Base-by-base conservation (phyloP, 352 stramenopile genomes). In the Phytophthora pini region DNA sequence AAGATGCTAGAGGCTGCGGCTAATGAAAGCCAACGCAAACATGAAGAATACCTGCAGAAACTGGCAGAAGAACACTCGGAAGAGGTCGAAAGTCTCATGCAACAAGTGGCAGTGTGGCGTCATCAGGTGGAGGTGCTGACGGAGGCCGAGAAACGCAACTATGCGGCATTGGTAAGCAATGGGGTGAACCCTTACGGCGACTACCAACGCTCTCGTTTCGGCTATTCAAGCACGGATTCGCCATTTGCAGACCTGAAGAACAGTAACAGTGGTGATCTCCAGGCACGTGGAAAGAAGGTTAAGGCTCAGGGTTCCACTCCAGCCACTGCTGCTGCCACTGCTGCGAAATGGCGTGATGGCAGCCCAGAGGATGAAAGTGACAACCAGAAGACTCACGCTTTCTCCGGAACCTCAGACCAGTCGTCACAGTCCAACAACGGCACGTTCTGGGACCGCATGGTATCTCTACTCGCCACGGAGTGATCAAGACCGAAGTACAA, bases 61-160 rank as follows among this genome's bases (percentile, higher is more conserved):
- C 62, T 94, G 4, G 87, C 84, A 2, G 87, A 94, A 48, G 87
- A 94, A 39, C 85, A 94, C 50, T 87, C 82, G 6, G 87, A 94
- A 52, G 87, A 94, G 56, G 80, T 93, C 9, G 87, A 94, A 56
- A 89, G 84, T 59, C 56, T 94, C 5, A 87, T 80, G 67, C 87
- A 94, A 54, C 87, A 94, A 65, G 80, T 94, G 39, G 81, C 80
- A 0, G 81, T 94, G 55, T 94, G 87, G 87, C 81, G 86, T 17
- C 87, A 94, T 48, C 87, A 94, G 55, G 87, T 94, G 9, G 87
- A 94, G 64, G 87, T 94, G 38, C 56, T 94, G 3, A 94, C 87
- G 2, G 87, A 94, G 41, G 82, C 85, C 1, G 87, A 94, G 62
- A 89, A 88, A 68, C 84, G 87, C 26, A 92, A 90, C 54, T 92